Conservation (phyloP, 2,329 filamentous ascomycete species). For the Pseudogymnoascus sp. region DNA sequence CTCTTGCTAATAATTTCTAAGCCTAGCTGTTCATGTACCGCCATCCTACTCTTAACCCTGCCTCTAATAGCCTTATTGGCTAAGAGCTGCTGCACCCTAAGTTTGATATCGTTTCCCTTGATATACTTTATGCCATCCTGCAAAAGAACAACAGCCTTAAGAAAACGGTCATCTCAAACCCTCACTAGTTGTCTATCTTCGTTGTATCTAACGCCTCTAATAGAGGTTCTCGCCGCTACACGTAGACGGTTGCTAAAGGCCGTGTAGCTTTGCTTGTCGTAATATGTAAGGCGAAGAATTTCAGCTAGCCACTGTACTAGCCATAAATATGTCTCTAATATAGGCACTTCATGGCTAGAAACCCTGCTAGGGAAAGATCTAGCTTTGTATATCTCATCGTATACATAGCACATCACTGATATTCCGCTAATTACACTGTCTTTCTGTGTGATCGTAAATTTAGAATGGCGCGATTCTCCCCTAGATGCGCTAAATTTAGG, state of each 20-base stretch:
- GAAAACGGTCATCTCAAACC: slow-evolving; percentile 9
- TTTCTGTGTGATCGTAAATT: background rate
- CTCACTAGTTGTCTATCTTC: slow-evolving; percentile 5
- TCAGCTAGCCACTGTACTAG: slow-evolving; percentile 10
- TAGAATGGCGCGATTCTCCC: background rate
- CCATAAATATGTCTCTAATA: slow-evolving; percentile 7
- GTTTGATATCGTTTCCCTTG: slow-evolving; percentile 10
- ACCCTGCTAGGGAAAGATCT: slow-evolving; percentile 9
- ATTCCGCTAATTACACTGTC: background rate
- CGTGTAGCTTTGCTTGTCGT: slow-evolving; percentile 8
- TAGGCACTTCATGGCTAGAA: slow-evolving; percentile 11
- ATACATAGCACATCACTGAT: slow-evolving; percentile 10
- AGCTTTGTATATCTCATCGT: slow-evolving; percentile 11
- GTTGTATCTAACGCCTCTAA: slow-evolving; percentile 10
- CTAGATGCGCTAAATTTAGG: slow-evolving; percentile 10
- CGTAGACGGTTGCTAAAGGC: slow-evolving; percentile 10
- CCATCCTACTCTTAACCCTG: slow-evolving; percentile 8
- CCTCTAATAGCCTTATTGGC: slow-evolving; percentile 4
- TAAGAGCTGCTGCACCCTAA: slow-evolving; percentile 7
- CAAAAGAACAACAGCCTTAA: slow-evolving; percentile 8
- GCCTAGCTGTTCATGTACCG: background rate
- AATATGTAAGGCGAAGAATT: slow-evolving; percentile 11
- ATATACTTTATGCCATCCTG: slow-evolving; percentile 11
- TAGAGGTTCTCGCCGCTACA: slow-evolving; percentile 8
- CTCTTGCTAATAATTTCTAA: slow-evolving; percentile 11